Base-by-base conservation (phyloP, 768 basidiomycete genomes). In the Tylopilus plumbeoviolaceoides region DNA sequence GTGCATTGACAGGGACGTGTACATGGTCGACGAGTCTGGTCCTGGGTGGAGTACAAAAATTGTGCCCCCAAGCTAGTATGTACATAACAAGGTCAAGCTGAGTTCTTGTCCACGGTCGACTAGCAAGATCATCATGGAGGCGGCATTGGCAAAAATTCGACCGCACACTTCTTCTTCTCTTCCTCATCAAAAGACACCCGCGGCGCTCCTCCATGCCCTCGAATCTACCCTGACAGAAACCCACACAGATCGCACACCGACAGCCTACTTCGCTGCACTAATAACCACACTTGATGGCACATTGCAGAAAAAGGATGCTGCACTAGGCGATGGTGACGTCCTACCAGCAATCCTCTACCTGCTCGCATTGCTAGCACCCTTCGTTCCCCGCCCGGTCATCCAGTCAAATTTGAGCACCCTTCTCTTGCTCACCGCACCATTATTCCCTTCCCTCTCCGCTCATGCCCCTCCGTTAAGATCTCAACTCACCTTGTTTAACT, bases 241-340 rank as follows among this genome's bases (percentile, higher is more conserved):
- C 61, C 74, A 73, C 55, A 76, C 85, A 8, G 84, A 87, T 48
- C 71, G 73, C 38, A 78, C 87, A 8, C 78, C 95, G 7, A 93
- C 92, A 1, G 95, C 97, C 28, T 98, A 98, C 74, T 97, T 95
- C 70, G 91, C 93, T n/a, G 87, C 89, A 4, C 77, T 95, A 53
- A 74, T 91, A 45, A 92, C 91, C 12, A 88, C 90, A 8, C 78
- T 95, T 28, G 88, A 91, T 62, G 83, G 86, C 53, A 84, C 86
- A 11, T 69, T 92, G 23, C 82, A 84, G 71, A 85, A 78, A 64
- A 77, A 75, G 61, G 78, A 76, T 60, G 61, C 66, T 50, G 57
- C 84, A 78, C 30, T 95, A 82, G 91, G 84, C 87, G 47, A 95
- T 87, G 72, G 78, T 75, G 55, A 73, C 31, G 45, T 71, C n/a